phyloP scores from a whole-genome alignment of 73 alveolate genomes.

The Urostyla sp. region DNA sequence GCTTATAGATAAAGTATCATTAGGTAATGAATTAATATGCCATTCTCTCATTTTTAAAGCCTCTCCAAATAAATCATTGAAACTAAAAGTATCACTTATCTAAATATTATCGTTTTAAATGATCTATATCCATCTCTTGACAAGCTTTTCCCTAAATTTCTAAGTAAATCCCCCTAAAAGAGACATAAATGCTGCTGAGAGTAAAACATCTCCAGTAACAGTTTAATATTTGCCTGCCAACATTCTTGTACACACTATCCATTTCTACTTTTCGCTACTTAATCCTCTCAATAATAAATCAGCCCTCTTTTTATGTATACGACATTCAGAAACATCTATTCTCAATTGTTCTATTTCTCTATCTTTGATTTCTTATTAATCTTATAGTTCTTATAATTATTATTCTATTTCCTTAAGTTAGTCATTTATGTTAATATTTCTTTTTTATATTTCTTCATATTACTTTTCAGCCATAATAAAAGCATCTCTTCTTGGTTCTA shows the following conservation, averaged over 20 bases:
- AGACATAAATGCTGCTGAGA: constrained; percentile 61
- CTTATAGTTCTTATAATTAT: not conserved
- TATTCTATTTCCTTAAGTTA: not conserved
- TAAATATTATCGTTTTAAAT: constrained; percentile 64
- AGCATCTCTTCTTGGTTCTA: constrained; percentile 89
- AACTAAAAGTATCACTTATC: constrained; percentile 87
- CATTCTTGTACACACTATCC: constrained; percentile 61
- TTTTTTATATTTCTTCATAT: constrained; percentile 60
- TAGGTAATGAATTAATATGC: constrained; percentile 92
- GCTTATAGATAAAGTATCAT: constrained; percentile 61
- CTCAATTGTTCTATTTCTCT: not conserved
- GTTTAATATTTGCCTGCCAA: constrained; percentile 41
- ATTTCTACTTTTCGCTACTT: constrained; percentile 60
- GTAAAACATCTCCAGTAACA: constrained; percentile 57
- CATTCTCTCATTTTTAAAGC: constrained; percentile 97
- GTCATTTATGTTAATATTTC: not conserved
- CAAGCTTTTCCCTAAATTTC: constrained; percentile 65
- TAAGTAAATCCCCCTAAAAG: constrained; percentile 72
- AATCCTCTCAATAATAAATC: constrained; percentile 37
- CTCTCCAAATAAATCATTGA: constrained; percentile 94
- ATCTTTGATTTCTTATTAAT: not conserved
- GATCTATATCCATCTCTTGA: constrained; percentile 79
- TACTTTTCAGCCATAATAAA: constrained; percentile 96
- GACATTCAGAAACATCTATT: not conserved
- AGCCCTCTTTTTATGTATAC: constrained; percentile 49